These are phyloP conservation scores for Pyricularia sp. DNA, from an alignment of 2,329 filamentous ascomycete species.

Conservation along the genomic window DNA sequence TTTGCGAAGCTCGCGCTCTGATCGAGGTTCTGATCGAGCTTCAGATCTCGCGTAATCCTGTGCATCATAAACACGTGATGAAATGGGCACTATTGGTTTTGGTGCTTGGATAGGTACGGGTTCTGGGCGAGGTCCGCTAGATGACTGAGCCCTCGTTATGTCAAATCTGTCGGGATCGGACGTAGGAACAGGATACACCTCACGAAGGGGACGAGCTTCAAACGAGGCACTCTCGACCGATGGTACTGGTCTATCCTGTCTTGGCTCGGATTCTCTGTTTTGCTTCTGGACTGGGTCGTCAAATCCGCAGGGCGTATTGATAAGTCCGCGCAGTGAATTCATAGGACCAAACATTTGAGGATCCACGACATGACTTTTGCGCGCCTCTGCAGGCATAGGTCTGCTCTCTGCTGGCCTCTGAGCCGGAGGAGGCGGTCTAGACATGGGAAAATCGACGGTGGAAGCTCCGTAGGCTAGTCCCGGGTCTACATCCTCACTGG, in stretches of 20 bases:
- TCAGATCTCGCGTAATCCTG: conserved; percentile 13
- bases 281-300: conserved; percentile 19
- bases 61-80: conserved; percentile 51
- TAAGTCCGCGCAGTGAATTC: conserved; percentile 45
- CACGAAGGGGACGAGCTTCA: conserved; percentile 36
- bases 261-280: not conserved
- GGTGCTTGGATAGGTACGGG: conserved; percentile 71
- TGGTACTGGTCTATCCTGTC: conserved; percentile 20
- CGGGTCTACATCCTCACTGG: conserved; percentile 25
- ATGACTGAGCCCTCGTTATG: conserved; percentile 24
- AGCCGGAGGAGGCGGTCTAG: conserved; percentile 18
- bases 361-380: conserved; percentile 39
- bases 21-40: conserved; percentile 18
- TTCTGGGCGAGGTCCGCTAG: conserved; percentile 30
- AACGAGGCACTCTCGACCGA: conserved; percentile 22
- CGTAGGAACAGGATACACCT: conserved; percentile 54
- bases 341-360: conserved; percentile 45
- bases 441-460: conserved; percentile 14
- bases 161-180: conserved; percentile 53
- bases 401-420: not conserved
- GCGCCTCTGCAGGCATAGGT: conserved; percentile 18
- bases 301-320: conserved; percentile 43
- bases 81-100: conserved; percentile 63
- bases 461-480: conserved; percentile 28
- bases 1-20: conserved; percentile 11